phyloP scores from a whole-genome alignment of 1,284 basidiomycete species.

The Phellopilus nigrolimitatus region DNA sequence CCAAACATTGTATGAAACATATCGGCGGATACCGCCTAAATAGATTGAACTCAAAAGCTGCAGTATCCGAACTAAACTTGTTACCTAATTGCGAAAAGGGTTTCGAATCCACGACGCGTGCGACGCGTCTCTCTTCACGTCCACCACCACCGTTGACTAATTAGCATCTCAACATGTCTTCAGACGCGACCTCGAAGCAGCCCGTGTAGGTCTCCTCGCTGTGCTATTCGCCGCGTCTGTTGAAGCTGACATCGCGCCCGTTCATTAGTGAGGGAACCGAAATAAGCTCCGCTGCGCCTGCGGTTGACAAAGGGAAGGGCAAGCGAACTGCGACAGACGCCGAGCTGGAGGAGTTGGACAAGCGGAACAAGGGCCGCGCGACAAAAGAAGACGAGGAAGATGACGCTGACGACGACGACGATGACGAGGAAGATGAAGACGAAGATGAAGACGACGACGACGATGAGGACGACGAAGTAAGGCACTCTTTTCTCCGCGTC shows the following conservation, averaged over 20 bases:
- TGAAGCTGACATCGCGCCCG: background rate
- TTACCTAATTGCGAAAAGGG: background rate
- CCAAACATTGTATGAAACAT: too few species aligned
- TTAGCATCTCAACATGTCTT: background rate
- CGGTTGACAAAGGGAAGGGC: conserved; percentile 19
- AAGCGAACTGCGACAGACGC: conserved; percentile 19
- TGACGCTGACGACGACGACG: conserved; percentile 16
- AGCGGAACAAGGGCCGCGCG: conserved; percentile 3
- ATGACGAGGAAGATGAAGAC: conserved; percentile 15
- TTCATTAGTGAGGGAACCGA: background rate
- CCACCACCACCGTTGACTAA: conserved; percentile 1
- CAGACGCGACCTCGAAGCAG: background rate
- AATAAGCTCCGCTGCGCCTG: background rate
- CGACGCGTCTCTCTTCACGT: background rate
- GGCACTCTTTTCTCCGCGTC: background rate
- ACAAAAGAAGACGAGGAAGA: conserved; percentile 8
- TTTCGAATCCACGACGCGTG: background rate
- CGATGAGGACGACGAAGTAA: conserved; percentile 15
- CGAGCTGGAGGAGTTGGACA: conserved; percentile 13
- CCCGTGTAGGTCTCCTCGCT: background rate
- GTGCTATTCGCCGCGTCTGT: background rate
- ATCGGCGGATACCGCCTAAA: too few species aligned
- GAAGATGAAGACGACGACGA: conserved; percentile 16
- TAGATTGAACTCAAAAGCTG: too few species aligned
- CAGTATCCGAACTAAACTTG: too few species aligned